phyloP scores from a whole-genome alignment of 202 grass and related monocot genomes.

The Zoysia matrella region DNA sequence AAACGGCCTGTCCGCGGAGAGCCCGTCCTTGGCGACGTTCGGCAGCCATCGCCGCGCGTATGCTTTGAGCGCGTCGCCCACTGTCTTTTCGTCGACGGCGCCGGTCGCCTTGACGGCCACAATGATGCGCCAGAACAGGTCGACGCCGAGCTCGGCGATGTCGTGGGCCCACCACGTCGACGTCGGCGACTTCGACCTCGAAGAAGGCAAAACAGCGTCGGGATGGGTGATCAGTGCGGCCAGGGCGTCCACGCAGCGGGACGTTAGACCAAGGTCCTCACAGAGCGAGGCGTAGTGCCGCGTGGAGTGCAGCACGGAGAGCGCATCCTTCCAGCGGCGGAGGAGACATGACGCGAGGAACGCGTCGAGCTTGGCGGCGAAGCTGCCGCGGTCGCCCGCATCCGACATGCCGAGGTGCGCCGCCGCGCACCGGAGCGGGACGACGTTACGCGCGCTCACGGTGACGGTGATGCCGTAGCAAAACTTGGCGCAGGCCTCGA shows the following conservation, averaged over 20 bases:
- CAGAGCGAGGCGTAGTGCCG: slow-evolving; percentile 60
- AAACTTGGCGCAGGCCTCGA: slow-evolving; percentile 92
- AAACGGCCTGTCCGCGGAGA: slow-evolving; percentile 23
- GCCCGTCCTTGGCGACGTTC: slow-evolving; percentile 48
- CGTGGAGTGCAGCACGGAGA: slow-evolving; percentile 72
- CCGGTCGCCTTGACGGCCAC: slow-evolving; percentile 85
- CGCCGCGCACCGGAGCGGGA: slow-evolving; percentile 77
- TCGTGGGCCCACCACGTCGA: slow-evolving; percentile 85
- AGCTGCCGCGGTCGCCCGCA: slow-evolving; percentile 77
- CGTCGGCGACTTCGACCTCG: slow-evolving; percentile 24
- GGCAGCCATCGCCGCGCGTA: slow-evolving; percentile 81
- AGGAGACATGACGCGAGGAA: slow-evolving; percentile 91
- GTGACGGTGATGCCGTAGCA: slow-evolving; percentile 95
- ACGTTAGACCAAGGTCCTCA: slow-evolving; percentile 85
- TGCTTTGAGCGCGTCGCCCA: slow-evolving; percentile 80
- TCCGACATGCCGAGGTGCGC: slow-evolving; percentile 94
- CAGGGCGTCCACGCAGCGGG: slow-evolving; percentile 75
- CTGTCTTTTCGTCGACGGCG: slow-evolving; percentile 58
- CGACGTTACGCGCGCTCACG: slow-evolving; percentile 85
- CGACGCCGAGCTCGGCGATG: slow-evolving; percentile 72
- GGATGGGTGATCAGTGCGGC: slow-evolving; percentile 61
- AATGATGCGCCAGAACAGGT: slow-evolving; percentile 96
- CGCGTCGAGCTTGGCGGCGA: slow-evolving; percentile 81
- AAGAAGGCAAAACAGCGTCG: background rate
- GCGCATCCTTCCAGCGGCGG: slow-evolving; percentile 95